Base-by-base conservation (phyloP, 2,329 filamentous ascomycete genomes). In the Neonectria sp. region DNA sequence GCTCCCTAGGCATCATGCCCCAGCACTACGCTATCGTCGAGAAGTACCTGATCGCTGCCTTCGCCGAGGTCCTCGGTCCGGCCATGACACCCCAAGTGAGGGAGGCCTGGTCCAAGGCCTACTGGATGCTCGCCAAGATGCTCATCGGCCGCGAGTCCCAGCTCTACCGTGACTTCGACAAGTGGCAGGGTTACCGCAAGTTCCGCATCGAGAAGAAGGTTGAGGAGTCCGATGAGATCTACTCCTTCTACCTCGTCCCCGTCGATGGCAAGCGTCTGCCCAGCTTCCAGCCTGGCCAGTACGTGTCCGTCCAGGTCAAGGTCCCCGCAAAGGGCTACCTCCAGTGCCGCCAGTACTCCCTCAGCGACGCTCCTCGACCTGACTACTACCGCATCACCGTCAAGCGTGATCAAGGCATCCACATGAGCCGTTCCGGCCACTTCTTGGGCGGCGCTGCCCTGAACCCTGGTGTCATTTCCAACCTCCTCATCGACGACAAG, bases 11-110 rank as follows among this genome's bases (percentile, higher is more conserved):
- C 73, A 90, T 95, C 76, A 84, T 83, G 62, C 87, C 92, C 0
- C 89, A 92, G 45, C 90, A 94, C 69, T 95, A 94, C 79, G 84
- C 86, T 37, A 87, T 93, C 49, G 91, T 95, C 3, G 92, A 90
- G 62, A 88, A 89, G 74, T 90, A 92, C 75, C 85, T 95, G 13
- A 84, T 95, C 49, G 84, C 86, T 29, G 90, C 92, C 2, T 92
- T 95, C 81, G 86, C 84, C 27, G 84, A 89, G 49, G 88, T 94
- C 0, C 86, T 95, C 1, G 92, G 92, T 4, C 85, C 86, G 1
- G 71, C 87, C 25, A 89, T 92, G 81, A 94, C 91, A 1, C 82
- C 86, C 0, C 87, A 91, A 24, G 86, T 92, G 33, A 84, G 88
- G 60, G 85, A 88, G 13, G 92, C 92, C 9, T 95, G 92, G 92